phyloP scores from a whole-genome alignment of 108 stramenopile genomes.

The Bacterosira constricta region DNA sequence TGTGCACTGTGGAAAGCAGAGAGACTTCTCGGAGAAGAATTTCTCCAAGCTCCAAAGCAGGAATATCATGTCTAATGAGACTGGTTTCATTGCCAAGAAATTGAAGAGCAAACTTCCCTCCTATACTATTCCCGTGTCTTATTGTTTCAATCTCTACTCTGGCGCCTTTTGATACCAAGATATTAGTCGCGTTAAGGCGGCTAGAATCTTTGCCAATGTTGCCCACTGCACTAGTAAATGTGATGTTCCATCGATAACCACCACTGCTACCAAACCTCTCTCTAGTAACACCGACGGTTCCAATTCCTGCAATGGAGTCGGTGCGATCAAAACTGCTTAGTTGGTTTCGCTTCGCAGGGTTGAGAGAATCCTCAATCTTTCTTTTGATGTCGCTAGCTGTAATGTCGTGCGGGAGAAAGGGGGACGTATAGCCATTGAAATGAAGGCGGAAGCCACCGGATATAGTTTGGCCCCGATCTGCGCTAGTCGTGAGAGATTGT shows the following conservation, averaged over 20 bases:
- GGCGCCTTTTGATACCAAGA: slow-evolving; percentile 63
- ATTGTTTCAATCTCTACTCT: slow-evolving; percentile 45
- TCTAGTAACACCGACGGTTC: slow-evolving; percentile 36
- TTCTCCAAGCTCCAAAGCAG: slow-evolving; percentile 32
- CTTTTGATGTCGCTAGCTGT: slow-evolving; percentile 41
- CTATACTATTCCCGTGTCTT: slow-evolving; percentile 63
- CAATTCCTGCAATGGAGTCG: slow-evolving; percentile 43
- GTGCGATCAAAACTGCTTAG: slow-evolving; percentile 48
- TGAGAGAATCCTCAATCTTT: slow-evolving; percentile 52
- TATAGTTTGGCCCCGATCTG: slow-evolving; percentile 51
- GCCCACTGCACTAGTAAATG: slow-evolving; percentile 58
- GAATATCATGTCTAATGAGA: slow-evolving; percentile 41
- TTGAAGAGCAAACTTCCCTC: slow-evolving; percentile 64
- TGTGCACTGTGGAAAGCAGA: slow-evolving; percentile 18
- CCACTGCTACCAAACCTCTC: slow-evolving; percentile 38
- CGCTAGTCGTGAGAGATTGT: slow-evolving; percentile 51
- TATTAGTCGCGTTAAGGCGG: slow-evolving; percentile 33
- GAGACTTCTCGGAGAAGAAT: slow-evolving; percentile 36
- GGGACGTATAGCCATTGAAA: slow-evolving; percentile 42
- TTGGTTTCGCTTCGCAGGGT: slow-evolving; percentile 30
- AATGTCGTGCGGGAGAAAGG: slow-evolving; percentile 45
- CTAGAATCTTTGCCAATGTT: slow-evolving; percentile 29
- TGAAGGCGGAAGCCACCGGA: slow-evolving; percentile 56
- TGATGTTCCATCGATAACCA: slow-evolving; percentile 66
- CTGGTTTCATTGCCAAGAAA: slow-evolving; percentile 57